A percentile compares a stretch with the other conserved stretches of the same genome.
These are phyloP conservation scores for Fistulinella prunicolor DNA, from an alignment of 768 basidiomycete genomes.

Conservation along the genomic window DNA sequence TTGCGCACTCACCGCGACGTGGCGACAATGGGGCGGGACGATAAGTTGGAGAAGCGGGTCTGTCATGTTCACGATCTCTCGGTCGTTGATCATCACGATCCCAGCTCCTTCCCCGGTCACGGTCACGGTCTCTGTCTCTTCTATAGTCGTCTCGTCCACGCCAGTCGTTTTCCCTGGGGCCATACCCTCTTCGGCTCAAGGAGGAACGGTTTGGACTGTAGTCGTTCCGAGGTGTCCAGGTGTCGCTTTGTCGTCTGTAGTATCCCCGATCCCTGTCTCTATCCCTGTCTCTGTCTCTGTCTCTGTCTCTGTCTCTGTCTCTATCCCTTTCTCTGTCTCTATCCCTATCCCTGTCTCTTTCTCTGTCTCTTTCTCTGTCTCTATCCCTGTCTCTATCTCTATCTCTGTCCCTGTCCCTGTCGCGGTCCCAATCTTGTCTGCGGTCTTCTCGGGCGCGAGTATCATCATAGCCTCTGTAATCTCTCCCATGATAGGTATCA, in stretches of 20 bases:
- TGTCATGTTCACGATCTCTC: constrained; percentile 23
- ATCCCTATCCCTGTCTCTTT: constrained; percentile 18
- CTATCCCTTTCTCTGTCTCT: constrained; percentile 18
- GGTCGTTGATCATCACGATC: constrained; percentile 20
- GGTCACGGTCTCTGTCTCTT: constrained; percentile 20
- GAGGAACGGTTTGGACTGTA: constrained; percentile 22
- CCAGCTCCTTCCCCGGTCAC: constrained; percentile 16
- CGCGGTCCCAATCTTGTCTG: constrained; percentile 24
- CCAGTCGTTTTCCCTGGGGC: constrained; percentile 15
- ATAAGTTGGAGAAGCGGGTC: constrained; percentile 17
- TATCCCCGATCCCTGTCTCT: constrained; percentile 17
- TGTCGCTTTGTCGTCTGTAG: constrained; percentile 17
- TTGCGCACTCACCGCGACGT: constrained; percentile 22
- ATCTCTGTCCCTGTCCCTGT: constrained; percentile 20
- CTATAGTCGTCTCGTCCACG: constrained; percentile 23
- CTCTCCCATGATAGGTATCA: constrained; percentile 17
- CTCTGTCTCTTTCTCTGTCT: constrained; percentile 8
- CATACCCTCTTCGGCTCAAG: constrained; percentile 16
- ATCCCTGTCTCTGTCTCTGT: constrained; percentile 12
- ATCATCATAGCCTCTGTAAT: constrained; percentile 22
- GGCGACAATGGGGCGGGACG: constrained; percentile 22
- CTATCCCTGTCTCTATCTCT: no score
- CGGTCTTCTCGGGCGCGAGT: constrained; percentile 20
- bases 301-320: constrained; percentile 22
- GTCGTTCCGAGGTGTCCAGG: constrained; percentile 16